phyloP scores from a whole-genome alignment of 2,329 filamentous ascomycete genomes.

The Verticillium nonalfalfae region DNA sequence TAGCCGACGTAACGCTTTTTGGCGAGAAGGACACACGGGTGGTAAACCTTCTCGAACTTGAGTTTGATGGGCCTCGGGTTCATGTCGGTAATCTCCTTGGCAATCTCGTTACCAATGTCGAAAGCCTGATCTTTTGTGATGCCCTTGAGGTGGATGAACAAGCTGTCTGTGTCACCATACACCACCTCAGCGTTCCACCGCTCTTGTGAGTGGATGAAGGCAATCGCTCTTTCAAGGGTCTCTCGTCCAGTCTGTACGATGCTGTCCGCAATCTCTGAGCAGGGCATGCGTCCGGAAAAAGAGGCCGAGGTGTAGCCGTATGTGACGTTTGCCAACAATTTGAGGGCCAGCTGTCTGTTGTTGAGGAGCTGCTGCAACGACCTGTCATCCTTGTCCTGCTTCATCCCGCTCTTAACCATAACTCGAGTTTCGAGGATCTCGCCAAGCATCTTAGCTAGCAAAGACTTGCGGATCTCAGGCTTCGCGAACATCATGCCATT shows the following conservation, averaged over 20 bases:
- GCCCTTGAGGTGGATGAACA: conserved; percentile 87
- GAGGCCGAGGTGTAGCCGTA: conserved; percentile 97
- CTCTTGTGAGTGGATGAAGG: conserved; percentile 80
- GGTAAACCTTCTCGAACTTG: conserved; percentile 98
- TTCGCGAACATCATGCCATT: conserved; percentile 97
- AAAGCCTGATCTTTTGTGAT: conserved; percentile 86
- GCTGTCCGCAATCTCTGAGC: conserved; percentile 94
- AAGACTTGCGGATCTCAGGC: conserved; percentile 75
- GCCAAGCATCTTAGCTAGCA: conserved; percentile 92
- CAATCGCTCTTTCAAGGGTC: conserved; percentile 89
- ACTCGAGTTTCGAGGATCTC: conserved; percentile 94
- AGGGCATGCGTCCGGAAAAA: conserved; percentile 96
- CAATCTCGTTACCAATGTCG: conserved; percentile 86
- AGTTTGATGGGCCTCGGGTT: conserved; percentile 91
- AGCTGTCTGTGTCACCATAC: conserved; percentile 93
- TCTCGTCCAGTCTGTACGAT: conserved; percentile 96
- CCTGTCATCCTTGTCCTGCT: conserved; percentile 82
- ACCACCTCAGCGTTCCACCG: conserved; percentile 94
- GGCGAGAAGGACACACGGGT: conserved; percentile 86
- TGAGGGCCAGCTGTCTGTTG: conserved; percentile 88
- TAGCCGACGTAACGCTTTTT: conserved; percentile 99
- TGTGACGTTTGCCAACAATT: conserved; percentile 96
- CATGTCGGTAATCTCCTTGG: conserved; percentile 76
- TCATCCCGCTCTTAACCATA: conserved; percentile 98
- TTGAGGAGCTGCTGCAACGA: conserved; percentile 81